These are phyloP conservation scores for Cyamopsis tetragonoloba DNA, from an alignment of 306 rosid genomes.

Conservation along the genomic window DNA sequence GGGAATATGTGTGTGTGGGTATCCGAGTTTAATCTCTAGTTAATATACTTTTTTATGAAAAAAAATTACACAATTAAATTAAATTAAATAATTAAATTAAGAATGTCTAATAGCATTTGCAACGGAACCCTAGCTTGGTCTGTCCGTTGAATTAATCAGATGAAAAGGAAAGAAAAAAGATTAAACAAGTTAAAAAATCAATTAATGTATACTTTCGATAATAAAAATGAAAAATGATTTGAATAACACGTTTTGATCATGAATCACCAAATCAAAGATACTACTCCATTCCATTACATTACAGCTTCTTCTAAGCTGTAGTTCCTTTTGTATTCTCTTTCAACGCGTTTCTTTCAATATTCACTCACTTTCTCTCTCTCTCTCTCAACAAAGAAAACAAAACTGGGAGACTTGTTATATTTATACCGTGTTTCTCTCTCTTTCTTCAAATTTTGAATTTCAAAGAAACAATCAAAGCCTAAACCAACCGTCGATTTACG, in stretches of 20 bases:
- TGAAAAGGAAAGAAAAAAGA: no score
- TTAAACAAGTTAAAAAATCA: no score
- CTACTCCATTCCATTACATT: no score
- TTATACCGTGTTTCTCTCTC: not conserved
- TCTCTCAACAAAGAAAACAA: not conserved
- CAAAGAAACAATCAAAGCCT: not conserved
- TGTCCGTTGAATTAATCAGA: not conserved
- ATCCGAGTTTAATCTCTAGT: no score
- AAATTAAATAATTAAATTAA: no score
- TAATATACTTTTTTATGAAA: no score
- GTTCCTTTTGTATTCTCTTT: not conserved
- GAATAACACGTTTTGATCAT: not conserved
- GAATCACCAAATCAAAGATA: not conserved
- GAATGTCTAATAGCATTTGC: no score
- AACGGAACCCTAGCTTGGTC: not conserved
- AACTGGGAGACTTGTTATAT: not conserved
- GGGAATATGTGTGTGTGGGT: no score
- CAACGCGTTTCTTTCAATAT: conserved; percentile 29
- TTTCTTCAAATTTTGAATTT: conserved; percentile 26
- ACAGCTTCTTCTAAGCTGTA: conserved; percentile 27
- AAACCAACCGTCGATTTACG: not conserved
- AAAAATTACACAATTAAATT: no score
- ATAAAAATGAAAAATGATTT: not conserved
- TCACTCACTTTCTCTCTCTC: not conserved
- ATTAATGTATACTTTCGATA: no score